phyloP scores from a whole-genome alignment of 305 asterid species.

The Solanum chacoense region DNA sequence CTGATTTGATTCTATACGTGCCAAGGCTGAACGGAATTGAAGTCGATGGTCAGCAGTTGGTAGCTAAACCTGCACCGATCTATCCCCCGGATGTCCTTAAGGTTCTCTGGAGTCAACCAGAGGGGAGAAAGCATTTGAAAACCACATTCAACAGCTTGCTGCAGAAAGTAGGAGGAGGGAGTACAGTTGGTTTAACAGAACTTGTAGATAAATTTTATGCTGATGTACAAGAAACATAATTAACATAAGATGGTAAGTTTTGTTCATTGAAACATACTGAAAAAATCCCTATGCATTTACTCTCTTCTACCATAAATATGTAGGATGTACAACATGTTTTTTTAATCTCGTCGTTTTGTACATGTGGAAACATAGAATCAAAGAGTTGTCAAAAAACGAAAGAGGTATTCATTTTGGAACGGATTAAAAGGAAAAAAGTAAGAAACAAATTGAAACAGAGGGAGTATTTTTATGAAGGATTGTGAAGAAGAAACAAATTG shows the following conservation, averaged over 20 bases:
- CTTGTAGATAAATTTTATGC: slow-evolving; percentile 5
- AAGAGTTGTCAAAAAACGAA: no score
- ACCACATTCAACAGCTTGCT: slow-evolving; percentile 17
- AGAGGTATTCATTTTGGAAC: not conserved
- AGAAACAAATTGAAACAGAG: no score
- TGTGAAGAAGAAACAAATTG: not conserved
- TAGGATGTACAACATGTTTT: not conserved
- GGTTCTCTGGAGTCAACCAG: slow-evolving; percentile 41
- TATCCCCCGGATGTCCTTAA: slow-evolving; percentile 33
- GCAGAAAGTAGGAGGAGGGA: slow-evolving; percentile 11
- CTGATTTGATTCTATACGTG: not conserved
- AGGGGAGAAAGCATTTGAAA: slow-evolving; percentile 28
- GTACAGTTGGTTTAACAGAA: not conserved
- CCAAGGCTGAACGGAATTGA: slow-evolving; percentile 34
- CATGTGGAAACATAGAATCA: no score
- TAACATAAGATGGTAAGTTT: not conserved
- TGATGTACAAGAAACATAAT: not conserved
- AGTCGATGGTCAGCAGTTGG: slow-evolving; percentile 23
- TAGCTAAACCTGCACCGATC: slow-evolving; percentile 47
- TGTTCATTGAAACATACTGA: not conserved
- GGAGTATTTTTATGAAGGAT: not conserved
- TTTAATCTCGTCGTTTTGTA: no score
- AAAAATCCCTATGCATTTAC: not conserved
- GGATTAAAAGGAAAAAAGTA: no score
- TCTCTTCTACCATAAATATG: not conserved